Evolutionary conservation across 2,329 filamentous ascomycete genomes (phyloP), one percentile per base, ranked within the genome.

Genomic region (Coniella vitis): DNA sequence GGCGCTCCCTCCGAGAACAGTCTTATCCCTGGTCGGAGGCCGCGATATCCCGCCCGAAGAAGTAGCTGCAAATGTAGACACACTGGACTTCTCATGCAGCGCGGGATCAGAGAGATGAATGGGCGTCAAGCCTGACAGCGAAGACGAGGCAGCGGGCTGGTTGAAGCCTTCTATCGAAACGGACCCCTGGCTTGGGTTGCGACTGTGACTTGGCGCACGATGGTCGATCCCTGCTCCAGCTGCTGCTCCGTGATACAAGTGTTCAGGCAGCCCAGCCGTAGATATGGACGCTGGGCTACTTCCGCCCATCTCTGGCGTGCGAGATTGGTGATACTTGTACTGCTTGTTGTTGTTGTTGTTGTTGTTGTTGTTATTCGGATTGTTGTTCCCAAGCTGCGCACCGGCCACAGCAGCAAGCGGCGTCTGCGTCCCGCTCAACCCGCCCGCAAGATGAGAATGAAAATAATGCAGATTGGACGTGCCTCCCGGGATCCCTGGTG

Each of bases 401-500:
- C 86, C 85, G 17, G 86, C 86, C 42, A 90, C 84, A 43, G 87
- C 86, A 7, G 87, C 87, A 25, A 91, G 74, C 38, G 87, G 87
- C 21, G 87, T 91, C 54, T 87, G 84, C 12, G 85, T 82, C 21
- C 87, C 87, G 41, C 85, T 87, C 55, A 86, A 75, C 3, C 82
- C 83, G 21, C 78, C 76, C 8, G 82, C 79, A 4, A 91, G 73
- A 56, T 90, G 87, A 16, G 85, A 81, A 63, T 90, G 87, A 61
- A 93, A 91, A 65, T 91, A 93, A 63, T 84, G 84, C 58, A 91
- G 74, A 57, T 87, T 90, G 10, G 84, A 84, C 10, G 85, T 84
- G 25, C 84, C 85, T 49, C 86, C 85, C 4, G 85, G 76, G 39
- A 85, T 77, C 1, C 80, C 80, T 2, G 79, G 78, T 17, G 78